Evolutionary conservation across 208 protist species (phyloP), one percentile per base, ranked within the genome.

Genomic region (Leishmania tropica): DNA sequence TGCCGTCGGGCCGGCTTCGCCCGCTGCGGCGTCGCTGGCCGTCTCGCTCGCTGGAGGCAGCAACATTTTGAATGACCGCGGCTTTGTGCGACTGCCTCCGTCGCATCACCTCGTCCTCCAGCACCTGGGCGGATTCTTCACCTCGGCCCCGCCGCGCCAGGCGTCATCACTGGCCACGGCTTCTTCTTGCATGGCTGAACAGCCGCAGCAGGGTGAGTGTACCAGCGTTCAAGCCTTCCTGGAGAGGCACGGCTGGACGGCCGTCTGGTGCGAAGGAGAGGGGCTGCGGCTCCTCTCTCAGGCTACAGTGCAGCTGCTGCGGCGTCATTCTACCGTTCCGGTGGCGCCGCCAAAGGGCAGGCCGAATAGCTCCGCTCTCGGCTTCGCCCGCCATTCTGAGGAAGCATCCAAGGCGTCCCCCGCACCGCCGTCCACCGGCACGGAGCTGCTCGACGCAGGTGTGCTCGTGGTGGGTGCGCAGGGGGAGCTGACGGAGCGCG

Each of bases 401-500:
- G 40, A 65, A 5, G 40, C 75, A 19, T n/a, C n/a, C 56, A 53
- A 37, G 24, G 75, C 48, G 28, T 45, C 54, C 54, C 58, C 24
- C 31, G 67, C 40, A 35, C 54, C 75, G 51, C 45, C 45, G 64
- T 58, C 60, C 72, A 42, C 68, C 13, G 10, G 70, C 1, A 48
- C 79, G 24, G 35, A 68, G 40, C 83, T 96, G 64, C 81, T 90
- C 6, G 89, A 91, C 31, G 78, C 85, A 0, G 93, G 93, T 35
- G 86, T 94, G 74, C 73, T 88, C 11, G 81, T 85, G n/a, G 78
- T 95, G 72, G 75, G 87, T 45, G 85, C 77, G 21, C 73, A 73
- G 40, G 93, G 93, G 31, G n/a, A 24, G 19, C 85, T 96, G 77
- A 96, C 93, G 35, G 90, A 91, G 79, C 72, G 62, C 42, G 93